Evolutionary conservation across 139 green algal species (phyloP).

Genomic region (Chlorella vulgaris): DNA sequence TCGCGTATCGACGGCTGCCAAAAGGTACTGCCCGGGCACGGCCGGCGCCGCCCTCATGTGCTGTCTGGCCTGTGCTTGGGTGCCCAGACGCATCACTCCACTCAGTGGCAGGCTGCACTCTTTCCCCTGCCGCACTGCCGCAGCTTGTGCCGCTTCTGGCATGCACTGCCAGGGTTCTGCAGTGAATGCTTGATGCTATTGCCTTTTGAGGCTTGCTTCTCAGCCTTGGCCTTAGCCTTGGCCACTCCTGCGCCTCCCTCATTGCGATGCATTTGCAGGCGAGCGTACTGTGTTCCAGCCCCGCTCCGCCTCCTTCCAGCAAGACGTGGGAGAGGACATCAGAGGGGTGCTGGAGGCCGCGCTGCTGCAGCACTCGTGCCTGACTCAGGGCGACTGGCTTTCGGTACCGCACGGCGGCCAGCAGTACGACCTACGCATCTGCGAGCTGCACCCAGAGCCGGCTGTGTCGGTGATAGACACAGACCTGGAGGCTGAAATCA

Average conservation of each 20-base stretch:
- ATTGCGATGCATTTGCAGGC: conserved; percentile 41
- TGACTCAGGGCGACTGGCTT: conserved; percentile 76
- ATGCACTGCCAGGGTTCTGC: too few relatives aligned
- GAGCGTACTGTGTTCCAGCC: conserved; percentile 67
- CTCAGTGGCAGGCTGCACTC: too few relatives aligned
- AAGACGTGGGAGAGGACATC: conserved; percentile 47
- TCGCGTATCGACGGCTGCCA: conserved; percentile 46
- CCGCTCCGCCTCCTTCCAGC: conserved; percentile 68
- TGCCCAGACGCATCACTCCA: too few relatives aligned
- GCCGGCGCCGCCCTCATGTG: neutral
- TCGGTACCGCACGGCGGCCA: conserved; percentile 43
- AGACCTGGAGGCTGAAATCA: conserved; percentile 83
- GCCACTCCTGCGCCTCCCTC: too few relatives aligned
- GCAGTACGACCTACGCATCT: conserved; percentile 57
- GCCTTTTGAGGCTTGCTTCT: too few relatives aligned
- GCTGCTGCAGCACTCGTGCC: conserved; percentile 51
- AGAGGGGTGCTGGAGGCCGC: conserved; percentile 61
- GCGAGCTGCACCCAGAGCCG: conserved; percentile 61
- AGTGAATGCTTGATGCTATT: too few relatives aligned
- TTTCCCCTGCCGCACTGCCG: too few relatives aligned
- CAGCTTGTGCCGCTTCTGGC: too few relatives aligned
- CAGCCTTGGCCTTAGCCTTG: too few relatives aligned
- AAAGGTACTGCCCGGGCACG: conserved; percentile 39
- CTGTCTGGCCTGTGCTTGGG: neutral
- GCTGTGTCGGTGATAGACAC: conserved; percentile 20